Conservation (phyloP, 2,329 filamentous ascomycete species). For the Colletotrichum acutatum region DNA sequence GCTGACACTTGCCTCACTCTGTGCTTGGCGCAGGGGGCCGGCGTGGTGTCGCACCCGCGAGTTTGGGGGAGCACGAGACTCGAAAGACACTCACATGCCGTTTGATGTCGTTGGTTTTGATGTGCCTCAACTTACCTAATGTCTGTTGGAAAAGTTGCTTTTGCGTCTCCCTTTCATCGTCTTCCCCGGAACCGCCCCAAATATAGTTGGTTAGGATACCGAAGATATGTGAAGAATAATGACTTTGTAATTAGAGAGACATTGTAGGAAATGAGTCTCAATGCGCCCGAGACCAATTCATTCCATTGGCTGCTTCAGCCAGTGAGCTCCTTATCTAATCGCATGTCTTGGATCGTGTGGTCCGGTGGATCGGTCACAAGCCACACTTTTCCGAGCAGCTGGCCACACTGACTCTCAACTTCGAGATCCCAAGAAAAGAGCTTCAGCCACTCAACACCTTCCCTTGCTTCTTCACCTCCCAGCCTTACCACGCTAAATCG, state of each 20-base stretch:
- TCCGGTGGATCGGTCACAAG: conserved; percentile 15
- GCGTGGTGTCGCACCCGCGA: not conserved
- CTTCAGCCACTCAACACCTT: not conserved
- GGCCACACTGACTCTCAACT: not conserved
- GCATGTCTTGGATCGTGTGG: not conserved
- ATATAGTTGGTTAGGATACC: not conserved
- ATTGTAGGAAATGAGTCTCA: not conserved
- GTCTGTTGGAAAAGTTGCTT: not conserved
- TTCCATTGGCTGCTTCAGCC: not conserved
- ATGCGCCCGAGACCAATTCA: not conserved
- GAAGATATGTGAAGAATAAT: not conserved
- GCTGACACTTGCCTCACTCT: conserved; percentile 14
- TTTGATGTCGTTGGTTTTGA: not conserved
- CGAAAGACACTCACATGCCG: not conserved
- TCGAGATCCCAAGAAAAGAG: not conserved
- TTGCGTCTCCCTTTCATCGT: not conserved
- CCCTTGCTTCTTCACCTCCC: not conserved
- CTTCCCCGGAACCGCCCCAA: not conserved
- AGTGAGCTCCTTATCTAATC: not conserved
- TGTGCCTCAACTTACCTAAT: not conserved
- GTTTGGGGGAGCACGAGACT: not conserved
- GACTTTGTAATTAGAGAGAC: not conserved
- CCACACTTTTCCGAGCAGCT: conserved; percentile 14
- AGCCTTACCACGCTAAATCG: conserved; percentile 3
- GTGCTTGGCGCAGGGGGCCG: conserved; percentile 2